phyloP scores from a whole-genome alignment of 768 basidiomycete species.

The Kockovaella imperatae region DNA sequence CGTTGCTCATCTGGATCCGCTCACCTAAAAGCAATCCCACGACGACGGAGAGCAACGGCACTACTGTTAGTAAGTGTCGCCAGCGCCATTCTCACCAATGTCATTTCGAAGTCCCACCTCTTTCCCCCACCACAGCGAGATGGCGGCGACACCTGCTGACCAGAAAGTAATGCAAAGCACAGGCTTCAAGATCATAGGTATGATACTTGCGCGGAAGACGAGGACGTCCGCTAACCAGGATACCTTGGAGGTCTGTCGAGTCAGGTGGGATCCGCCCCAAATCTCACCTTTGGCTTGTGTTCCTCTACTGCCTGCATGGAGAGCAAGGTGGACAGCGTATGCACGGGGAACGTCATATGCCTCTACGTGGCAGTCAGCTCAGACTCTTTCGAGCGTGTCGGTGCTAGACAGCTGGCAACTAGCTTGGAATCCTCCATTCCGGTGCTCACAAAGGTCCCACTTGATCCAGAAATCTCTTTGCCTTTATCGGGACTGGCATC shows the following conservation, averaged over 20 bases:
- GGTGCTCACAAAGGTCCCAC: no score
- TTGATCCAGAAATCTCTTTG: no score
- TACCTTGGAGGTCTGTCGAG: constrained; percentile 33
- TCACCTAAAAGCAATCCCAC: constrained; percentile 73
- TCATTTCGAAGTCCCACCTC: constrained; percentile 65
- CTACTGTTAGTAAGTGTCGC: constrained; percentile 22
- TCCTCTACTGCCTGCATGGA: constrained; percentile 37
- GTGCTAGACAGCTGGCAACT: no score
- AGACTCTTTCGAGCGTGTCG: no score
- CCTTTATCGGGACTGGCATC: no score
- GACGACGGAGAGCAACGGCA: constrained; percentile 82
- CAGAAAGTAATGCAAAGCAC: constrained; percentile 77
- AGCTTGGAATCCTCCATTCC: no score
- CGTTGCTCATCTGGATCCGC: constrained; percentile 34
- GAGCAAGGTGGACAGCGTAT: constrained; percentile 28
- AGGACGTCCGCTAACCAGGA: constrained; percentile 86
- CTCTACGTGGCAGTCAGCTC: no score
- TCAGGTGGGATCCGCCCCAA: neutral
- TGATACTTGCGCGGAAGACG: constrained; percentile 71
- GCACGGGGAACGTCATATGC: constrained; percentile 17
- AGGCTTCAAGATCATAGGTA: constrained; percentile 65
- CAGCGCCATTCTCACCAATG: constrained; percentile 46
- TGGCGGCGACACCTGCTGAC: constrained; percentile 47
- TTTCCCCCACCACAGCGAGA: constrained; percentile 49
- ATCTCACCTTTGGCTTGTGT: constrained; percentile 33